These are phyloP conservation scores for Heteromeles arbutifolia DNA, from an alignment of 306 rosid species.

Conservation along the genomic window DNA sequence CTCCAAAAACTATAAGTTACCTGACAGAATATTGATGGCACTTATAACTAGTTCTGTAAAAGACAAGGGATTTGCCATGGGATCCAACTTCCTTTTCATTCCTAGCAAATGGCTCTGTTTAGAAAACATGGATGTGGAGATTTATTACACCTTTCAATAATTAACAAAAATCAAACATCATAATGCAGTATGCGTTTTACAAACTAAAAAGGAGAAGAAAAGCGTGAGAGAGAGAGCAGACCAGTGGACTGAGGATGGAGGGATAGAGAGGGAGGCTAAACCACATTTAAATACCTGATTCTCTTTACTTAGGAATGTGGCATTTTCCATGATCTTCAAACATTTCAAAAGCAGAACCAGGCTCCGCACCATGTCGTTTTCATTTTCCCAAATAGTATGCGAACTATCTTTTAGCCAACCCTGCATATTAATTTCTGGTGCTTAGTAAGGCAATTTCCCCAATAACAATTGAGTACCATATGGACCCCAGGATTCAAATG, in stretches of 20 bases:
- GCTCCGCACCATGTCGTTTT: conserved; percentile 40
- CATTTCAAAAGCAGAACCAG: conserved; percentile 61
- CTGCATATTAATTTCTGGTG: conserved; percentile 34
- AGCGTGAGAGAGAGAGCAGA: background rate
- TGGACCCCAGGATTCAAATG: background rate
- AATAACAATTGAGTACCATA: background rate
- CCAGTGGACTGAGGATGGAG: background rate
- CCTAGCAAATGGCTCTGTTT: conserved; percentile 79
- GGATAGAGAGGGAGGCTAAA: background rate
- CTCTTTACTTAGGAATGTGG: conserved; percentile 79
- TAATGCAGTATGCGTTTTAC: background rate
- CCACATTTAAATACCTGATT: conserved; percentile 60
- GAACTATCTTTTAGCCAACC: conserved; percentile 38
- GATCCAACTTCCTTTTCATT: conserved; percentile 53
- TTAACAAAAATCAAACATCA: background rate
- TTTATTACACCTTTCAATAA: conserved; percentile 1
- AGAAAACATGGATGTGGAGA: conserved; percentile 21
- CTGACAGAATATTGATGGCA: conserved; percentile 78
- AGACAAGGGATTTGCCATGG: conserved; percentile 32
- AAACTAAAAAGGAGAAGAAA: background rate
- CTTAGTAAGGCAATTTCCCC: conserved; percentile 8
- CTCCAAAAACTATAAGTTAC: conserved; percentile 31
- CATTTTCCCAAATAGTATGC: conserved; percentile 37
- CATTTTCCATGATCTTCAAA: conserved; percentile 98
- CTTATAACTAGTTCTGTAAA: conserved; percentile 62